Evolutionary conservation across 2,329 filamentous ascomycete genomes (phyloP), one percentile per base, ranked within the genome.

Genomic region (Kalaharituber pfeilii): DNA sequence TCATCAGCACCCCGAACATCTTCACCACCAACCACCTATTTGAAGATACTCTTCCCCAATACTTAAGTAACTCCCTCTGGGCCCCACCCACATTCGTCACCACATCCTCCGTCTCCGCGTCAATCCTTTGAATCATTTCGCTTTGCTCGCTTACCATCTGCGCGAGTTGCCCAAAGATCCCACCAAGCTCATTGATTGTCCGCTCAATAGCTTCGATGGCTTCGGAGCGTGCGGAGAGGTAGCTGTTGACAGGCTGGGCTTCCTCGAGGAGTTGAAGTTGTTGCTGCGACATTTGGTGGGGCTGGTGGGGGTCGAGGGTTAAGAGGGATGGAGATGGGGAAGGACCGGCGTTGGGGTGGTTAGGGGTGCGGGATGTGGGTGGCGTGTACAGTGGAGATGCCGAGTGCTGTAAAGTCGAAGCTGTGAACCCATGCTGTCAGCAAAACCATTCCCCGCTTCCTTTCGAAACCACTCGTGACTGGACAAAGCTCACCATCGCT

Each of bases 31-130:
- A 72, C 91, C 89, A 96, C 60, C 91, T 77, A 71, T 98, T 98
- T 59, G 88, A 86, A 54, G 86, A 91, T 26, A 96, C 88, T 39
- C 88, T 77, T 26, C 80, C 83, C 89, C 91, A 98, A 70, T 96
- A 98, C 69, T 95, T 95, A 71, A 98, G 79, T 65, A 98, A 68
- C 69, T 98, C 89, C 59, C 88, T 77, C 67, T 98, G 91, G 5
- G 91, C 91, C 18, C 91, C 91, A 65, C 94, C 80, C n/a, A 98
- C 89, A 64, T 98, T 98, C 65, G 96, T 89, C 53, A 98, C 89
- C 5, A 98, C 86, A 63, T 95, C 88, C 66, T 98, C 91, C 1
- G 89, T 95, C 68, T 96, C 95, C 60, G 89, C 89, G 65, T 96
- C 89, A 65, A 95, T 95, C 50, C 89, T 77, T 69, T 96, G 86